Base-by-base conservation (phyloP, 495 filamentous ascomycete species). In the Cercophora samala region DNA sequence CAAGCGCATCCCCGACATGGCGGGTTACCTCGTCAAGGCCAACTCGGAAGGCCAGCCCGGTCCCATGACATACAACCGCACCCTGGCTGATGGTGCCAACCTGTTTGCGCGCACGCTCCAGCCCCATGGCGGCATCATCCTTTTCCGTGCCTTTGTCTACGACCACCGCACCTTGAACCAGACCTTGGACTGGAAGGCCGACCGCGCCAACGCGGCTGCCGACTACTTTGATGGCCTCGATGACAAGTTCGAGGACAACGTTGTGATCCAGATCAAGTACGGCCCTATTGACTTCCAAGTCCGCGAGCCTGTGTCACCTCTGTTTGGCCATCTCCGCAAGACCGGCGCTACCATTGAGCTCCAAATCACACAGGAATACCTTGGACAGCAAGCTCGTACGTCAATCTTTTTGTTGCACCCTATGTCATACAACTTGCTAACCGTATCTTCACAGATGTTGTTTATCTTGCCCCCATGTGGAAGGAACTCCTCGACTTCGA, bases 241-340 rank as follows among this genome's bases (percentile, higher is more conserved):
- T 73, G 84, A 80, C 17, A 69, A 87, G 69, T 91, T 92, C 58
- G 85, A 87, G 24, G 84, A 88, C 63, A 92, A 91, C 68, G 88
- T 91, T 0, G 81, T 90, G 0, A 78, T 91, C 5, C 89, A 92
- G 68, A 88, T 91, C 73, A 92, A 92, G 76, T 89, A 86, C 66
- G 89, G 89, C 0, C 88, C 89, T 0, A 91, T 91, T 69, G 89
- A 92, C 73, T 92, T 92, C 78, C 89, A 92, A 71, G 87, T 90
- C 24, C 86, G 89, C 51, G 89, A 92, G 76, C 86, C 89, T 1
- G 69, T 80, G 0, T 90, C 87, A n/a, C 88, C 89, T 0, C 76
- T 92, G 13, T 90, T 92, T 66, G 83, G 87, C n/a, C 83, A 89
- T 69, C 68, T 91, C 9, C 72, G 70, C 55, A 75, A 87, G 25